Evolutionary conservation across 306 rosid genomes (phyloP), one percentile per base, ranked within the genome.

Genomic region (Phaseolus lunatus): DNA sequence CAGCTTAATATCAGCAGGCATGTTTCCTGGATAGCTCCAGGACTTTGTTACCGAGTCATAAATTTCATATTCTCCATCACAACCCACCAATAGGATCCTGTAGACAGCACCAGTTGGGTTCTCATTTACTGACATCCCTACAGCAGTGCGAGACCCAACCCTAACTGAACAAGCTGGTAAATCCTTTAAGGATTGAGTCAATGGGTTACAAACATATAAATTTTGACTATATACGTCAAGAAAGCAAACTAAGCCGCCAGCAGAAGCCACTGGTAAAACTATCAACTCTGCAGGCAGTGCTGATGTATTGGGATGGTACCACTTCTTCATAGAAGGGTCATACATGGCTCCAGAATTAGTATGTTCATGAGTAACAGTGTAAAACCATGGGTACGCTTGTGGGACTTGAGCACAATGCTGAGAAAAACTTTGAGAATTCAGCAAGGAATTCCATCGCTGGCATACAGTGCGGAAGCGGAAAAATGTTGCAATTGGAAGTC

Each of bases 171-270:
- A 77, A 80, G 93, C 85, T 2, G 99, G 99, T 87, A 95, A 83
- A 88, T 91, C 97, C 85, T 85, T 92, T 77, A 88, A 85, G 49
- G 99, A 90, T 88, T 81, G 92, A 81, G 85, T 95, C 79, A 95
- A 84, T 12, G 99, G 99, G 74, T 95, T 95, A 85, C 97, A 95
- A 24, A 95, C 89, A 73, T 79, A 92, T 85, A 92, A 89, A 80
- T 91, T 88, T 79, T 85, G 85, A 75, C 87, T 90, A 65, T 89
- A 84, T 52, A 86, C 75, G 81, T 89, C 98, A 67, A 86, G 89
- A 74, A 91, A 87, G 83, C 98, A 96, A 27, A 96, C 94, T 44
- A 96, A 87, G 24, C 99, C 98, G 53, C 99, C 99, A 3, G 96
- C 97, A 72, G 98, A 96, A 70, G 99, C 98, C 81, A 88, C 92